A percentile compares a stretch with the other conserved stretches of the same genome.
Evolutionary conservation across 257 asterid genomes (phyloP).

Genomic region (Handroanthus guayacan): DNA sequence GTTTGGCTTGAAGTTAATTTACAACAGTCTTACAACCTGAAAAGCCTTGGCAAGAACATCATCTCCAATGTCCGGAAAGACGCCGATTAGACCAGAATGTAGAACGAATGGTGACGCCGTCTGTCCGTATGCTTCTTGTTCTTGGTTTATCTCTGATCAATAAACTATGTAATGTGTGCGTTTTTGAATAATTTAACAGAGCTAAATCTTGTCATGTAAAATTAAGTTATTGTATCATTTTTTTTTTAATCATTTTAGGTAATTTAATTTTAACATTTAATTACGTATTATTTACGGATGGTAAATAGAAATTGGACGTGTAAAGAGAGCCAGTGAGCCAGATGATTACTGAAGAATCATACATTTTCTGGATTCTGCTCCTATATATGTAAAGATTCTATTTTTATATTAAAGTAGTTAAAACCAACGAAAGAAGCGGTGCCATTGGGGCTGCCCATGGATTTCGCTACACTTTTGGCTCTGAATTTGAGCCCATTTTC

Average conservation of each 20-base stretch:
- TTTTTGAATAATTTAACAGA: too few relatives aligned
- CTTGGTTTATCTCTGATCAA: conserved; percentile 1
- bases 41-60: conserved; percentile 33
- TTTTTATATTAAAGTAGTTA: not conserved
- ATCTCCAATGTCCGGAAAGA: conserved; percentile 11
- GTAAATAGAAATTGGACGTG: too few relatives aligned
- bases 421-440: conserved; percentile 1
- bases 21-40: conserved; percentile 25
- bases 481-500: not conserved
- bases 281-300: too few relatives aligned
- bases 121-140: not conserved
- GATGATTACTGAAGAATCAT: not conserved
- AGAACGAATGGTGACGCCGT: not conserved
- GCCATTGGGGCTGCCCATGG: conserved; percentile 11
- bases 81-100: not conserved
- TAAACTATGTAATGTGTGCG: too few relatives aligned
- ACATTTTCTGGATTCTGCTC: not conserved
- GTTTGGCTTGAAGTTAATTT: not conserved
- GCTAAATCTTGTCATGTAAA: too few relatives aligned
- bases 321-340: too few relatives aligned
- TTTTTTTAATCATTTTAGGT: too few relatives aligned
- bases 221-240: too few relatives aligned
- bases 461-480: conserved; percentile 21
- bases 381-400: not conserved
- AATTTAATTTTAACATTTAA: too few relatives aligned